Percentiles rank a stretch among this genome's conserved stretches.
These are phyloP conservation scores for Hypoxylon sp. DNA, from an alignment of 2,329 filamentous ascomycete genomes.

Conservation along the genomic window DNA sequence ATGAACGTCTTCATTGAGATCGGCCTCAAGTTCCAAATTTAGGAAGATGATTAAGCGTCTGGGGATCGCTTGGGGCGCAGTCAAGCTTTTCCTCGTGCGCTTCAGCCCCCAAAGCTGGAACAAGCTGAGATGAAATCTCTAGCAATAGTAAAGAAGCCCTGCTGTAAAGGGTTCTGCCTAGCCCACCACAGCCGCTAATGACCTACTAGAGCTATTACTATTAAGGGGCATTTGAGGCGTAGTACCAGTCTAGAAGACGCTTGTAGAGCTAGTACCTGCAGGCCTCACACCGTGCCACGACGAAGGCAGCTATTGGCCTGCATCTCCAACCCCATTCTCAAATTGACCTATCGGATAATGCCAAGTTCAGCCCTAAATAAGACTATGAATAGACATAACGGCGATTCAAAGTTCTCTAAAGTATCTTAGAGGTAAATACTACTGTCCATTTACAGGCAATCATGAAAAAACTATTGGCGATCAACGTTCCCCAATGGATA, in stretches of 20 bases:
- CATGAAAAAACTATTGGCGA: neutral
- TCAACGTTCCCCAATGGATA: neutral
- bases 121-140: neutral
- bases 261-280: neutral
- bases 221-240: neutral
- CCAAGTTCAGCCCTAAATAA: neutral
- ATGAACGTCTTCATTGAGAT: neutral
- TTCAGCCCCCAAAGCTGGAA: neutral
- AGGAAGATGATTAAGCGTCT: neutral
- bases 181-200: neutral
- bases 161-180: neutral
- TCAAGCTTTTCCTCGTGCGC: neutral
- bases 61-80: neutral
- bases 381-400: neutral
- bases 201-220: neutral
- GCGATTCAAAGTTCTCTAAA: neutral
- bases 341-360: neutral
- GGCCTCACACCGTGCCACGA: neutral
- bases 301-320: neutral
- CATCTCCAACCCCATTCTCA: neutral
- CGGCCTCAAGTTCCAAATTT: neutral
- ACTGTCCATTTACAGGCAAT: neutral
- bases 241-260: neutral
- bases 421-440: neutral
- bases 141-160: neutral